Conservation (phyloP, 306 rosid genomes). For the Echinosophora koreensis region DNA sequence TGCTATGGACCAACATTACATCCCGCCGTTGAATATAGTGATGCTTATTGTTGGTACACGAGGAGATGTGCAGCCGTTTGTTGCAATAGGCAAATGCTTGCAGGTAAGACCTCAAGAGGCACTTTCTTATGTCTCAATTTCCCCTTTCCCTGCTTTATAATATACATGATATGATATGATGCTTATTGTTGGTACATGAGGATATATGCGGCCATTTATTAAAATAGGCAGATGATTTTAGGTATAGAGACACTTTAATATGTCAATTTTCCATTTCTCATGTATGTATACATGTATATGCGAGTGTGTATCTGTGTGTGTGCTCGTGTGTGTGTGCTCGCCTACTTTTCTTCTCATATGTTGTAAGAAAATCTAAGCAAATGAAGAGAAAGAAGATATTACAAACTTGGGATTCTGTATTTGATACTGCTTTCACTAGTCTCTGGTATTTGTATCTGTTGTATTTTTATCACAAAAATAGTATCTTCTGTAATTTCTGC, state of each 20-base stretch:
- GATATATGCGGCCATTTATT: conserved; percentile 4
- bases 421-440: conserved; percentile 4
- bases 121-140: conserved; percentile 38
- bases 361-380: not conserved
- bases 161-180: not conserved
- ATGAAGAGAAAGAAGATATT: conserved; percentile 4
- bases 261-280: not conserved
- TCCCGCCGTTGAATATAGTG: conserved; percentile 86
- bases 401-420: conserved; percentile 5
- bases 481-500: not conserved
- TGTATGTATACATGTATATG: not conserved
- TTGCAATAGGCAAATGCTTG: conserved; percentile 94
- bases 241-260: not conserved
- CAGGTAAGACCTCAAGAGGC: conserved; percentile 61
- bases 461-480: not conserved
- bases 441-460: not conserved
- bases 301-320: not conserved
- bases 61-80: conserved; percentile 97
- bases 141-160: conserved; percentile 7
- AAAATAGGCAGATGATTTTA: not conserved
- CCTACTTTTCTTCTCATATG: not conserved
- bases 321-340: no score
- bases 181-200: conserved; percentile 22
- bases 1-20: conserved; percentile 66
- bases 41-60: conserved; percentile 98